Conservation (phyloP, 2,329 filamentous ascomycete genomes). For the Hymenoscyphus linearis region DNA sequence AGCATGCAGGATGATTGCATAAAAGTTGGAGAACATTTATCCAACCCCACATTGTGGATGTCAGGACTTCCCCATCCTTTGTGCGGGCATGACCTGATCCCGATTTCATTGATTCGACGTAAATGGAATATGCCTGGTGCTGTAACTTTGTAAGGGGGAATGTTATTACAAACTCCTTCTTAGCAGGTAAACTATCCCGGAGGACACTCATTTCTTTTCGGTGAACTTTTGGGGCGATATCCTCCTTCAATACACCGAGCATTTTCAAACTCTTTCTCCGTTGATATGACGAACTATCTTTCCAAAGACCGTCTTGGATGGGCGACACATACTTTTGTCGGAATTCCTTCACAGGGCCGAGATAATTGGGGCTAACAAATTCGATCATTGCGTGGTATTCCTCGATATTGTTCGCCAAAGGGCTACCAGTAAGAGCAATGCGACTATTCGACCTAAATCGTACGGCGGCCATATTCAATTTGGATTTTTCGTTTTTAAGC, state of each 20-base stretch:
- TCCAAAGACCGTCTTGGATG: constrained; percentile 66
- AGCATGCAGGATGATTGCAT: constrained; percentile 46
- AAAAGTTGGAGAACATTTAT: constrained; percentile 7
- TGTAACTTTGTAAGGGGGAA: constrained; percentile 66
- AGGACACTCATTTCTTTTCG: constrained; percentile 66
- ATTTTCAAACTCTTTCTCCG: constrained; percentile 58
- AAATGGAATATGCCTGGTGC: constrained; percentile 52
- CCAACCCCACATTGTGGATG: constrained; percentile 48
- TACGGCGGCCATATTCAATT: constrained; percentile 48
- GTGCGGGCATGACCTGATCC: constrained; percentile 19
- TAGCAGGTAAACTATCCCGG: constrained; percentile 61
- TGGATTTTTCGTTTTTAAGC: constrained; percentile 61
- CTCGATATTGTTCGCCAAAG: constrained; percentile 74
- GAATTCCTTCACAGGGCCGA: constrained; percentile 67
- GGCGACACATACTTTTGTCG: constrained; percentile 62
- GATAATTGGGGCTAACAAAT: constrained; percentile 76
- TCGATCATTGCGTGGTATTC: constrained; percentile 87
- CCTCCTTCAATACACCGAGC: constrained; percentile 64
- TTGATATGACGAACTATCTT: constrained; percentile 53
- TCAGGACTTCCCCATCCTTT: constrained; percentile 33
- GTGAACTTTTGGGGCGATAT: constrained; percentile 73
- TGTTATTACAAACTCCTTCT: constrained; percentile 76
- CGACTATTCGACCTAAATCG: constrained; percentile 62
- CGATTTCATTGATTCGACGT: constrained; percentile 37
- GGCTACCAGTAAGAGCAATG: constrained; percentile 82